Conservation (phyloP, 768 basidiomycete species). For the Leccinum longicurvipes region DNA sequence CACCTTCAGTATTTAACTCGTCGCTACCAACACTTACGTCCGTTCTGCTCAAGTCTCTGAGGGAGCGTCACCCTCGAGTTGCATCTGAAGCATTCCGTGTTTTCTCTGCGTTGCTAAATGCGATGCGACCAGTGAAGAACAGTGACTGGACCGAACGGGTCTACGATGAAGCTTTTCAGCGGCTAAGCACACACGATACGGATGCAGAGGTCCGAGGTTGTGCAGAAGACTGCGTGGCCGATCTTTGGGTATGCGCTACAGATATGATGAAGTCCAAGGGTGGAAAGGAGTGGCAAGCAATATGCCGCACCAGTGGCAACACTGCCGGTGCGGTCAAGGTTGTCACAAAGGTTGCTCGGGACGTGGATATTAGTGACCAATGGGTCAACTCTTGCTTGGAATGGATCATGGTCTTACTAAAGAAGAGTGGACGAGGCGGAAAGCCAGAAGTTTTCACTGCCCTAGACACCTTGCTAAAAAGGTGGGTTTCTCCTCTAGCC, state of each 20-base stretch:
- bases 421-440: constrained; percentile 73
- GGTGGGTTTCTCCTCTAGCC: constrained; percentile 37
- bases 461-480: constrained; percentile 65
- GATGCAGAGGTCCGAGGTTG: constrained; percentile 85
- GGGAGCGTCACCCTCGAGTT: constrained; percentile 86
- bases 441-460: constrained; percentile 80
- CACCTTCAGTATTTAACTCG: constrained; percentile 52
- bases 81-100: constrained; percentile 85
- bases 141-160: constrained; percentile 67
- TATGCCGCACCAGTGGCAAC: constrained; percentile 68
- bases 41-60: constrained; percentile 67
- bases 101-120: constrained; percentile 77
- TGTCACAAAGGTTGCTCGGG: constrained; percentile 77
- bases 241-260: constrained; percentile 84
- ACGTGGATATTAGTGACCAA: constrained; percentile 62
- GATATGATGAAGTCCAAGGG: constrained; percentile 63
- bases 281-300: constrained; percentile 76
- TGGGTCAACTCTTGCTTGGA: constrained; percentile 84
- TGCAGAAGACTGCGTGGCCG: constrained; percentile 81
- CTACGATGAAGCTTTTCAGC: constrained; percentile 68
- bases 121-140: constrained; percentile 65
- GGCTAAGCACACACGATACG: constrained; percentile 77
- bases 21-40: constrained; percentile 69
- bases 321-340: constrained; percentile 76
- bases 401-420: constrained; percentile 71